Base-by-base conservation (phyloP, 495 filamentous ascomycete species). In the Xylona heveae region DNA sequence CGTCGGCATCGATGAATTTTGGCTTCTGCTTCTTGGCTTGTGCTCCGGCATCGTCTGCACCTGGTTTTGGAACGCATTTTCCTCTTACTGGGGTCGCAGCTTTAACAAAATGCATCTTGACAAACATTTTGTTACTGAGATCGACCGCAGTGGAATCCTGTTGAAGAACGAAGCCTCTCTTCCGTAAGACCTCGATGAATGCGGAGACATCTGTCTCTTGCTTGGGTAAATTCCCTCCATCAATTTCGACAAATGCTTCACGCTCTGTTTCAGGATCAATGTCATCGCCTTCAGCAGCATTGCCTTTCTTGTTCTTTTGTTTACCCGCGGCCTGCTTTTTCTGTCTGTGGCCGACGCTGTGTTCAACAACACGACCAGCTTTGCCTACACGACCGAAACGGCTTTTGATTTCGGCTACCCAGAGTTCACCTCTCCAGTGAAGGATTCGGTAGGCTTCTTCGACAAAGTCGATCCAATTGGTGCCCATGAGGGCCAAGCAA, bases 401-500 rank as follows among this genome's bases (percentile, higher is more conserved):
- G 31, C 68, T 77, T 57, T 93, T 95, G 47, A 94, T 92, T 56
- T 97, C 88, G 27, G 80, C 79, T 32, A 97, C 66, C 88, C 88
- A 97, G 28, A 88, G 65, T 57, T 97, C 88, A 34, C 88, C 88
- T 44, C 77, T 78, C 66, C 84, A 88, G 34, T 78, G 68, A 39
- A 95, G 58, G 7, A 95, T 58, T 13, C 88, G 66, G 52, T 74
- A 84, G n/a, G 84, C 82, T 53, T 97, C 88, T 44, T 93, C 84
- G 36, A 95, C 64, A 45, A 94, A 94, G 37, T 78, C 71, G 14
- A 91, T 61, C 81, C 88, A 97, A 54, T 97, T 97, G 10, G 88
- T 95, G 41, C 90, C 88, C 88, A 97, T 97, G 24, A 97, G 64
- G 35, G 85, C 85, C 15, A 97, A 61, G 53, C 88, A 97, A 58